A percentile compares a stretch with the other conserved stretches of the same genome.
Evolutionary conservation across 371 early-diverging fungal species (phyloP).

Genomic region (Basidiobolus meristosporus): DNA sequence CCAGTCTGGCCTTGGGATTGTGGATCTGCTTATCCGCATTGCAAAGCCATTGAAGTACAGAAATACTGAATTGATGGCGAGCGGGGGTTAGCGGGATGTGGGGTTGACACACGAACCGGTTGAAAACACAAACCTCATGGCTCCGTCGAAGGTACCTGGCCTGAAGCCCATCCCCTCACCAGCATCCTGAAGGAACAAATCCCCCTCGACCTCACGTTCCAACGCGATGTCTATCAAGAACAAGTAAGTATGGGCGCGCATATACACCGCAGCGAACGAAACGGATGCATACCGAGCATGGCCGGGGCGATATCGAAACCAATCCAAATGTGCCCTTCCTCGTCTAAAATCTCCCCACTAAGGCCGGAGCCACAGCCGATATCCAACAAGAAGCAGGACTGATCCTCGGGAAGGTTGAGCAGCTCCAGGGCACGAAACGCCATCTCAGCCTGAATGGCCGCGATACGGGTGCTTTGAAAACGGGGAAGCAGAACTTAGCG

Average conservation of each 20-base stretch:
- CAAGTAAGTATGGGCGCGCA: neutral
- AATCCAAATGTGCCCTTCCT: slow-evolving; percentile 87
- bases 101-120: neutral
- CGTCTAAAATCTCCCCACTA: slow-evolving; percentile 87
- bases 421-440: slow-evolving; percentile 81
- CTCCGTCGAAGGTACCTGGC: slow-evolving; percentile 96
- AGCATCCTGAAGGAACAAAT: slow-evolving; percentile 87
- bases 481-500: neutral
- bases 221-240: slow-evolving; percentile 32
- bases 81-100: neutral
- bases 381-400: slow-evolving; percentile 69
- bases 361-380: slow-evolving; percentile 96
- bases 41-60: slow-evolving; percentile 98
- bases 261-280: slow-evolving; percentile 2
- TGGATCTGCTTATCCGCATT: slow-evolving; percentile 83
- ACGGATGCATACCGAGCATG: slow-evolving; percentile 55
- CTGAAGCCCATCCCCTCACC: slow-evolving; percentile 91
- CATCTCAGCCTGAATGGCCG: slow-evolving; percentile 86
- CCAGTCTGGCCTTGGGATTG: slow-evolving; percentile 66
- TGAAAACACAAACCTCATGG: slow-evolving; percentile 81
- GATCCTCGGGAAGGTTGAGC: slow-evolving; percentile 57
- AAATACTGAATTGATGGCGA: slow-evolving; percentile 37
- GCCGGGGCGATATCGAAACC: slow-evolving; percentile 90
- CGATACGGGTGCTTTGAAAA: slow-evolving; percentile 59
- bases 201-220: slow-evolving; percentile 76